Conservation (phyloP, 768 basidiomycete genomes). For the Trametes coccinea region DNA sequence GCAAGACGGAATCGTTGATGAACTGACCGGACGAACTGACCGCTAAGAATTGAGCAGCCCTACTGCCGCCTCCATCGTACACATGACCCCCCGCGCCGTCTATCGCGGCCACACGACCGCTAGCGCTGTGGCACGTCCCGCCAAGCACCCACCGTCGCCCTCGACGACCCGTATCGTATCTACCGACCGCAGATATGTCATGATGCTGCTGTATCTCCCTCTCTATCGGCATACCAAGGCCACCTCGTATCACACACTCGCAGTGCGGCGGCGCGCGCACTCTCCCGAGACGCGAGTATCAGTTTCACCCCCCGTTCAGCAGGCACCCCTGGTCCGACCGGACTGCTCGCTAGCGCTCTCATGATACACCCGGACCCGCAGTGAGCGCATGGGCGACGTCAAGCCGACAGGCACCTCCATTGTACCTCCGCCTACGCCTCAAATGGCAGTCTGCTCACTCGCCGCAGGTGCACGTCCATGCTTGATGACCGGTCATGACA, state of each 20-base stretch:
- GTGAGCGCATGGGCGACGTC: background rate
- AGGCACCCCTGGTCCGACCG: background rate
- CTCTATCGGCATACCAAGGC: background rate
- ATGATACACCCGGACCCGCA: background rate
- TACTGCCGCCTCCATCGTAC: background rate
- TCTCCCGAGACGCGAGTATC: background rate
- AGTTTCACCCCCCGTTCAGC: background rate
- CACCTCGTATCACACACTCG: slow-evolving; percentile 1
- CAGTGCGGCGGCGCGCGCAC: background rate
- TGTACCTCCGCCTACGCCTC: too few species aligned
- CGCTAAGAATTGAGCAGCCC: too few species aligned
- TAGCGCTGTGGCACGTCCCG: too few species aligned
- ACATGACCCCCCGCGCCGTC: background rate
- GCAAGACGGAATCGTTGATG: too few species aligned
- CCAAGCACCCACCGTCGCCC: too few species aligned
- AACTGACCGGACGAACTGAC: too few species aligned
- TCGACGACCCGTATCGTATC: background rate
- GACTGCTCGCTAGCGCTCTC: background rate
- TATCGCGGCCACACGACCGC: background rate
- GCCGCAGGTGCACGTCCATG: too few species aligned
- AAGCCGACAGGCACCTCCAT: slow-evolving; percentile 1
- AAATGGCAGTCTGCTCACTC: too few species aligned
- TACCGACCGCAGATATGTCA: background rate
- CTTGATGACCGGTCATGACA: too few species aligned
- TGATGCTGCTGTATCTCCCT: background rate